Evolutionary conservation across 495 filamentous ascomycete species (phyloP).

Genomic region (Clavariopsis aquatica): DNA sequence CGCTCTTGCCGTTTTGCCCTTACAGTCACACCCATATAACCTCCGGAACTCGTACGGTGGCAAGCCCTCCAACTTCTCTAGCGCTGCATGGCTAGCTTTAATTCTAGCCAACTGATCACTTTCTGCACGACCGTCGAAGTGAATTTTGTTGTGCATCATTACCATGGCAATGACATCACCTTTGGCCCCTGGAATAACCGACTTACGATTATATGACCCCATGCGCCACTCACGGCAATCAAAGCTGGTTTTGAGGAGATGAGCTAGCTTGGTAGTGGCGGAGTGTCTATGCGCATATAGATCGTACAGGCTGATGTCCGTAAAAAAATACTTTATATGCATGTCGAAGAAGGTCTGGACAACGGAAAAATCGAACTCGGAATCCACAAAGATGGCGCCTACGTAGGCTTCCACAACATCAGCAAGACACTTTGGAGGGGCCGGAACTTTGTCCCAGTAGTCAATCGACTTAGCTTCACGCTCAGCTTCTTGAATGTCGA

Average conservation of each 20-base stretch:
- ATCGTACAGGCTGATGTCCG: conserved; percentile 87
- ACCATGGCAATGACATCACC: conserved; percentile 66
- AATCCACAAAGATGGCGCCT: conserved; percentile 91
- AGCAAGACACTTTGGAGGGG: conserved; percentile 81
- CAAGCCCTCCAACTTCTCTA: conserved; percentile 60
- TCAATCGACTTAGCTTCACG: conserved; percentile 58
- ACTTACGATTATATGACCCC: conserved; percentile 53
- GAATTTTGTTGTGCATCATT: conserved; percentile 69
- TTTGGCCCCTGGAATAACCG: conserved; percentile 49
- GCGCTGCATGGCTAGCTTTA: conserved; percentile 67
- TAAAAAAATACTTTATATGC: conserved; percentile 75
- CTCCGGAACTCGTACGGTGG: conserved; percentile 59
- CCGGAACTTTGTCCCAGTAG: conserved; percentile 78
- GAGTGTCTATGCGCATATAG: too few species aligned
- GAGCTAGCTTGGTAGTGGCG: conserved; percentile 78
- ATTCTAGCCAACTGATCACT: conserved; percentile 73
- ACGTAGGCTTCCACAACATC: conserved; percentile 90
- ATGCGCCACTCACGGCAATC: conserved; percentile 59
- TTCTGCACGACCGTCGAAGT: conserved; percentile 61
- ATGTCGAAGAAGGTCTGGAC: conserved; percentile 75
- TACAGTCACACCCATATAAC: conserved; percentile 66
- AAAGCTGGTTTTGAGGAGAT: conserved; percentile 54
- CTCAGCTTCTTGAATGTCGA: conserved; percentile 63
- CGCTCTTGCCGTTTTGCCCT: conserved; percentile 6
- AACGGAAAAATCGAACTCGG: conserved; percentile 70